Percentiles rank a stretch among this genome's conserved stretches.
phyloP scores from a whole-genome alignment of 2,329 filamentous ascomycete species.

The Microcyclospora pomicola region DNA sequence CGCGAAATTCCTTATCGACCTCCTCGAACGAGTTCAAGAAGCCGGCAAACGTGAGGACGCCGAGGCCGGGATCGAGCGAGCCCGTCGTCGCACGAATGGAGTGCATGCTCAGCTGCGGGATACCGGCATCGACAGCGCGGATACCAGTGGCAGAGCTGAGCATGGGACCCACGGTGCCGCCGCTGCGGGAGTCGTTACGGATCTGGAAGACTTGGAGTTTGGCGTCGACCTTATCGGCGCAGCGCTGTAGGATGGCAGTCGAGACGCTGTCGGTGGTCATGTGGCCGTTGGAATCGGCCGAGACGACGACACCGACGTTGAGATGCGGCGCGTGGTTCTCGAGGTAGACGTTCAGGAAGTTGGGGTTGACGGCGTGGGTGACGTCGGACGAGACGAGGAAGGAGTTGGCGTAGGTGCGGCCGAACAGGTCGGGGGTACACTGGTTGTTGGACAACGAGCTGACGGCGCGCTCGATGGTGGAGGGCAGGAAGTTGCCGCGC shows the following conservation, averaged over 20 bases:
- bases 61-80: slow-evolving; percentile 70
- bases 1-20: slow-evolving; percentile 66
- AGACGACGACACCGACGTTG: slow-evolving; percentile 73
- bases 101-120: slow-evolving; percentile 91
- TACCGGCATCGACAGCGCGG: slow-evolving; percentile 70
- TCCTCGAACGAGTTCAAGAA: slow-evolving; percentile 78
- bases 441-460: slow-evolving; percentile 44
- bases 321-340: slow-evolving; percentile 74
- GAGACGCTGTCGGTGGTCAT: slow-evolving; percentile 91
- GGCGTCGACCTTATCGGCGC: slow-evolving; percentile 59
- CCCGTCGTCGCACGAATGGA: slow-evolving; percentile 81
- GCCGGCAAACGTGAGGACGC: slow-evolving; percentile 75
- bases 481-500: slow-evolving; percentile 72
- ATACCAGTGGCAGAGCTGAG: slow-evolving; percentile 69
- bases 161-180: slow-evolving; percentile 92
- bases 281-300: slow-evolving; percentile 76
- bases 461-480: slow-evolving; percentile 65
- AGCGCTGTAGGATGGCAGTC: slow-evolving; percentile 62
- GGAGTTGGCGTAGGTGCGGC: slow-evolving; percentile 76
- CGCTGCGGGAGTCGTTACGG: slow-evolving; percentile 75
- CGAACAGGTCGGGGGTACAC: slow-evolving; percentile 44
- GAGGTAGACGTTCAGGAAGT: slow-evolving; percentile 75
- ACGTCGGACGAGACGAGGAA: slow-evolving; percentile 91
- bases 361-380: slow-evolving; percentile 86
- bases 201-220: slow-evolving; percentile 86